A percentile compares a stretch with the other conserved stretches of the same genome.
phyloP scores from a whole-genome alignment of 2,329 filamentous ascomycete genomes.

The Neurospora crassa region DNA sequence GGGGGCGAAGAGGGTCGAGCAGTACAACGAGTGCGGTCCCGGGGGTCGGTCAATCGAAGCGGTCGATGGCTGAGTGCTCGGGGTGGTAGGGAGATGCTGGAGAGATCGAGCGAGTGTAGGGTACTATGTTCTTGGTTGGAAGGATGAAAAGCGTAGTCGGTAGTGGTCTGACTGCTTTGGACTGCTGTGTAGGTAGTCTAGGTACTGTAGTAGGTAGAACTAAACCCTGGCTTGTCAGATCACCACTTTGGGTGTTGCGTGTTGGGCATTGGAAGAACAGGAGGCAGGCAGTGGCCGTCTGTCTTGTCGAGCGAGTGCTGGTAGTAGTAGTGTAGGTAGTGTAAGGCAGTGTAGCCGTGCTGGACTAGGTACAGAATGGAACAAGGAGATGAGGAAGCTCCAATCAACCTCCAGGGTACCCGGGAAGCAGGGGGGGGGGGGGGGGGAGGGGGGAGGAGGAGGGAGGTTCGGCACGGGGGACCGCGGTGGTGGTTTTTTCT shows the following conservation, averaged over 20 bases:
- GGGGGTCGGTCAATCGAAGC: neutral
- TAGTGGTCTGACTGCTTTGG: neutral
- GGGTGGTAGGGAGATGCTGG: neutral
- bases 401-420: neutral
- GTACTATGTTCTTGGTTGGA: neutral
- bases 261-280: neutral
- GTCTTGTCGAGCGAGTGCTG: neutral
- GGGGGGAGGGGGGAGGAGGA: neutral
- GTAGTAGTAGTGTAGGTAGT: neutral
- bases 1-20: neutral
- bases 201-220: neutral
- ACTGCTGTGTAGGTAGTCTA: neutral
- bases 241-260: neutral
- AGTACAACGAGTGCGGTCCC: neutral
- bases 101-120: neutral
- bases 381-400: neutral
- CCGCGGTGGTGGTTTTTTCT: neutral
- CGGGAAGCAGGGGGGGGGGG: neutral
- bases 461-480: neutral
- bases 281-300: neutral
- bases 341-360: neutral
- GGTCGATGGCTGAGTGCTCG: neutral
- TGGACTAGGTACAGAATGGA: neutral
- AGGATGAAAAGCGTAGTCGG: neutral
- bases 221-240: neutral